A percentile compares a stretch with the other conserved stretches of the same genome.
Evolutionary conservation across 768 basidiomycete genomes (phyloP).

Genomic region (Psilocybe cyanescens): DNA sequence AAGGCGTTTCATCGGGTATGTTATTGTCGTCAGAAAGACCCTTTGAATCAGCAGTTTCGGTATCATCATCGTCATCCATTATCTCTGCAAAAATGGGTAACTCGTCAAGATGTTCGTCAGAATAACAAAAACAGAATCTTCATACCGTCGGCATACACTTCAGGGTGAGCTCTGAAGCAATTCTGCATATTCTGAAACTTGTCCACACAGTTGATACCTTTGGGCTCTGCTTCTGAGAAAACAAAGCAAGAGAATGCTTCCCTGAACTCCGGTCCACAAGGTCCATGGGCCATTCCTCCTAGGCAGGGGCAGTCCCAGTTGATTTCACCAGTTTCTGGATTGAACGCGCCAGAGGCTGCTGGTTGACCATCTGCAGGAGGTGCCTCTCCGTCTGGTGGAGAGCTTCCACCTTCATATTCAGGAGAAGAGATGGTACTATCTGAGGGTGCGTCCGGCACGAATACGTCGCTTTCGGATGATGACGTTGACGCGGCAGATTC

Average conservation of each 20-base stretch:
- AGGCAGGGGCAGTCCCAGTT: conserved; percentile 99
- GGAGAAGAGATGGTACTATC: conserved; percentile 17
- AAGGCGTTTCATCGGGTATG: conserved; percentile 1
- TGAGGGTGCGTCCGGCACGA: conserved; percentile 6
- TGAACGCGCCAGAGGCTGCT: conserved; percentile 65
- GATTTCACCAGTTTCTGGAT: conserved; percentile 97
- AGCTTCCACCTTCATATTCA: conserved; percentile 10
- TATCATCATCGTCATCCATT: conserved; percentile 68
- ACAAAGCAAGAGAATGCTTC: conserved; percentile 98
- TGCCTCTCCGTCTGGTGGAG: conserved; percentile 12
- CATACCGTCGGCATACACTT: conserved; percentile 91
- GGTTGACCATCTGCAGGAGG: conserved; percentile 14
- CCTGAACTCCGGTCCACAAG: conserved; percentile 91
- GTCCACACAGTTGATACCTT: conserved; percentile 97
- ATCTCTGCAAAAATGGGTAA: conserved; percentile 48
- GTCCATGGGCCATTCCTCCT: conserved; percentile 98
- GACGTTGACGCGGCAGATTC: conserved; percentile 10
- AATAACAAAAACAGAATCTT: not conserved
- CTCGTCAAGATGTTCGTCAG: conserved; percentile 1
- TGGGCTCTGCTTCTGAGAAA: conserved; percentile 91
- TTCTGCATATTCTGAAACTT: conserved; percentile 98
- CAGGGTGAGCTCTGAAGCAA: conserved; percentile 95
- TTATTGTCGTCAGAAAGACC: conserved; percentile 15
- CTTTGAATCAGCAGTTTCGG: conserved; percentile 24
- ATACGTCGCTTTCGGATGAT: conserved; percentile 1